Evolutionary conservation across 257 asterid species (phyloP).

Genomic region (Ligustrum vulgare): DNA sequence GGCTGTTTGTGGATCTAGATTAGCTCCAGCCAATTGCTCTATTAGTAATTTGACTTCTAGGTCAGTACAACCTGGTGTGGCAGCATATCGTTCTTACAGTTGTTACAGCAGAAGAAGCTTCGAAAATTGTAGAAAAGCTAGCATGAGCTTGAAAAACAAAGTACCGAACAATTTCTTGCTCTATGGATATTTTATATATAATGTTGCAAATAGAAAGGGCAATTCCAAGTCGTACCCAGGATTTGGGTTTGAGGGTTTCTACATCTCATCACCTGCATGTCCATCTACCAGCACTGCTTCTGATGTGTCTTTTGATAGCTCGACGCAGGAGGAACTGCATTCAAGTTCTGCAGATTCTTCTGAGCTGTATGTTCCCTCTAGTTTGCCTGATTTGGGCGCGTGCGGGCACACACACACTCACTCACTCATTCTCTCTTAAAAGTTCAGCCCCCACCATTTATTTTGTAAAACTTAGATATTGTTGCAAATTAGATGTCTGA

Average conservation of each 20-base stretch:
- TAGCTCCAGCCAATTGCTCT: conserved; percentile 37
- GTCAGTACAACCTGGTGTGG: conserved; percentile 37
- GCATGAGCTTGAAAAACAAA: conserved; percentile 63
- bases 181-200: conserved; percentile 65
- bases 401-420: neutral
- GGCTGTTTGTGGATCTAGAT: conserved; percentile 58
- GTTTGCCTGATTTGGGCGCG: conserved; percentile 1
- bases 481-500: neutral
- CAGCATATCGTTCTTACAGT: conserved; percentile 39
- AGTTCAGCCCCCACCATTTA: neutral
- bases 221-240: conserved; percentile 40
- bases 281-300: conserved; percentile 64
- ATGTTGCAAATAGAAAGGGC: conserved; percentile 55
- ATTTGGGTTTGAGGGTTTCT: conserved; percentile 51
- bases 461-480: neutral
- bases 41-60: conserved; percentile 36
- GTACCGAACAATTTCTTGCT: conserved; percentile 63
- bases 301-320: conserved; percentile 58
- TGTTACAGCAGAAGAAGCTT: conserved; percentile 40
- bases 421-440: neutral
- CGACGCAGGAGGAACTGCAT: conserved; percentile 45
- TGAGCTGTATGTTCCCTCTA: conserved; percentile 56
- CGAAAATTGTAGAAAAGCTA: conserved; percentile 47
- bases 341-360: conserved; percentile 51
- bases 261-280: conserved; percentile 48